These are phyloP conservation scores for Amanita inopinata DNA, from an alignment of 768 basidiomycete genomes.

Conservation along the genomic window DNA sequence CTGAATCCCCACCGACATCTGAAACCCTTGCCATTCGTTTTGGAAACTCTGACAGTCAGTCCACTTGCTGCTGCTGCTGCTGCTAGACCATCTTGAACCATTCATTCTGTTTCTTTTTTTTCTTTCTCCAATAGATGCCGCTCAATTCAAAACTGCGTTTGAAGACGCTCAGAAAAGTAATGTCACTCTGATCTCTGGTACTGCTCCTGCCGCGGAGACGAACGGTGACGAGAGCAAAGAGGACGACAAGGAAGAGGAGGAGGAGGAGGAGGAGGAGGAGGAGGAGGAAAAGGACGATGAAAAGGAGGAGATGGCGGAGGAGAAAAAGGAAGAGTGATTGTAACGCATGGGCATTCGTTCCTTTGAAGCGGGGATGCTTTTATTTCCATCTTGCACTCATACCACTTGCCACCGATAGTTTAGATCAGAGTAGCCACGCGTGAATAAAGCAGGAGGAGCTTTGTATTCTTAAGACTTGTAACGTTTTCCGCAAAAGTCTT, in stretches of 20 bases:
- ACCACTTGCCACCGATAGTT: constrained; percentile 17
- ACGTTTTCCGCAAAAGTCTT: neutral
- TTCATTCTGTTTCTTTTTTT: constrained; percentile 1
- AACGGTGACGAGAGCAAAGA: constrained; percentile 22
- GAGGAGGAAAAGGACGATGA: constrained; percentile 26
- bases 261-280: constrained; percentile 16
- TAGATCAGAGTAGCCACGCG: constrained; percentile 12
- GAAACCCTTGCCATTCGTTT: constrained; percentile 99
- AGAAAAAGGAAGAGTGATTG: neutral
- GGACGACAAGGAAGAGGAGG: constrained; percentile 20
- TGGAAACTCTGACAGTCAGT: constrained; percentile 90
- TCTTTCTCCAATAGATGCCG: constrained; percentile 50
- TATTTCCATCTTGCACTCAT: constrained; percentile 9
- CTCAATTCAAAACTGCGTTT: constrained; percentile 82
- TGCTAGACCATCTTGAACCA: neutral
- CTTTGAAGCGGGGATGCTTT: neutral
- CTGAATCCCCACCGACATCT: constrained; percentile 79
- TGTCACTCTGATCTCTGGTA: constrained; percentile 25
- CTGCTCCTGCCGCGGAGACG: constrained; percentile 16
- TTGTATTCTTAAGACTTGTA: constrained; percentile 3
- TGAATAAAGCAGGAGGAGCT: neutral
- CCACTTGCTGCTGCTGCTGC: too few relatives aligned
- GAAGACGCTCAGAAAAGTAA: constrained; percentile 77
- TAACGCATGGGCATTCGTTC: neutral
- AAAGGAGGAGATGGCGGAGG: constrained; percentile 17